phyloP scores from a whole-genome alignment of 1,284 basidiomycete species.

The Ceratobasidium sp. region DNA sequence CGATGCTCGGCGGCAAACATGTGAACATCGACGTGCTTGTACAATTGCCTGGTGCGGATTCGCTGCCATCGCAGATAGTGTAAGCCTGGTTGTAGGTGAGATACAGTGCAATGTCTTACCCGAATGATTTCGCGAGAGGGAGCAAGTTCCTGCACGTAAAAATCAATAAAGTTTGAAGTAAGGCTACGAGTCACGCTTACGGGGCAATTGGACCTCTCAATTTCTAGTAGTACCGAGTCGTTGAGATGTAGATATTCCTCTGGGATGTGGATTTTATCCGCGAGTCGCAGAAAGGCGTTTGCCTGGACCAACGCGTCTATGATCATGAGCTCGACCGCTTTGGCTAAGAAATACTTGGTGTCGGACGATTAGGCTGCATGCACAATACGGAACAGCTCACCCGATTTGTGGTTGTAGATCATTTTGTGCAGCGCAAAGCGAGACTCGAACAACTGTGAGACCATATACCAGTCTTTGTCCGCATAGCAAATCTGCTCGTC shows the following conservation, averaged over 20 bases:
- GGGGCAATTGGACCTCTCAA: conserved; percentile 64
- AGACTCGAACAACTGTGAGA: conserved; percentile 76
- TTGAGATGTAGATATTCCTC: conserved; percentile 70
- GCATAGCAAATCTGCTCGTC: conserved; percentile 78
- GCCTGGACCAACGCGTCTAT: conserved; percentile 75
- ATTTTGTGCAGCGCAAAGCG: conserved; percentile 79
- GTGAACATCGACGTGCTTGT: conserved; percentile 74
- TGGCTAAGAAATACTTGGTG: conserved; percentile 59
- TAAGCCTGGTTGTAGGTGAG: neutral
- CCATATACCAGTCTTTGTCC: conserved; percentile 78
- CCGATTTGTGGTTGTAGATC: conserved; percentile 81
- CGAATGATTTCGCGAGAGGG: conserved; percentile 66
- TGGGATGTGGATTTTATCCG: conserved; percentile 66
- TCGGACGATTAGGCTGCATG: neutral
- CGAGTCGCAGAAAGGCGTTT: conserved; percentile 68
- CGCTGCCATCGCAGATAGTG: neutral
- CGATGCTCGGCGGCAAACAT: conserved; percentile 64
- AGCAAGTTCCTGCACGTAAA: conserved; percentile 64
- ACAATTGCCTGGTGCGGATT: conserved; percentile 65
- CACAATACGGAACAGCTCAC: conserved; percentile 48
- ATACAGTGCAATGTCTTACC: neutral
- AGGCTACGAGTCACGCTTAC: conserved; percentile 54
- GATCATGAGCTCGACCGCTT: conserved; percentile 81
- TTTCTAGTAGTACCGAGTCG: conserved; percentile 69
- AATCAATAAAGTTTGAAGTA: neutral